Conservation (phyloP, 768 basidiomycete genomes). For the Suillus occidentalis region DNA sequence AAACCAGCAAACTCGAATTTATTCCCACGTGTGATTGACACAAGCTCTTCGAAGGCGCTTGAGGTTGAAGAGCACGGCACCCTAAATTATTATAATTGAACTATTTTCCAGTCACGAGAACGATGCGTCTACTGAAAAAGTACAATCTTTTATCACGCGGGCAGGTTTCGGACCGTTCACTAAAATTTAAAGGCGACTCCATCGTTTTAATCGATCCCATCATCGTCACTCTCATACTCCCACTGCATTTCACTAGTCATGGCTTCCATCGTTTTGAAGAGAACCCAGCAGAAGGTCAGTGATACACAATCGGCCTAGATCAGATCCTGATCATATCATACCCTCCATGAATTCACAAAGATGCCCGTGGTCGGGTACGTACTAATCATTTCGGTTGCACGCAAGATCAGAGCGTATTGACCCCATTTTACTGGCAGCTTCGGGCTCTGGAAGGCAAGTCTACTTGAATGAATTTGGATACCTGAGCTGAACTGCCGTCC, state of each 20-base stretch:
- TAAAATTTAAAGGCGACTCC: constrained; percentile 6
- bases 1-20: not conserved
- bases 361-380: constrained; percentile 70
- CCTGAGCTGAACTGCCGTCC: constrained; percentile 6
- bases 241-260: constrained; percentile 32
- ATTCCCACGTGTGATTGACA: not conserved
- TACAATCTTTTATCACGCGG: constrained; percentile 7
- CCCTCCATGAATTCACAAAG: constrained; percentile 31
- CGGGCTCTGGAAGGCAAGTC: constrained; percentile 69
- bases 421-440: constrained; percentile 41
- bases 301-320: constrained; percentile 5
- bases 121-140: constrained; percentile 1
- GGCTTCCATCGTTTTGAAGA: constrained; percentile 53
- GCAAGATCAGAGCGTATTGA: constrained; percentile 4
- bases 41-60: not conserved
- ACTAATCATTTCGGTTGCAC: constrained; percentile 8
- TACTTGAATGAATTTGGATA: not conserved
- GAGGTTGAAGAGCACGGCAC: not conserved
- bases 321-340: not conserved
- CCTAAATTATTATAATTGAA: constrained; percentile 9
- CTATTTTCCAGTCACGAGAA: constrained; percentile 12
- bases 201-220: not conserved
- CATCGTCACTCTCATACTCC: constrained; percentile 11
- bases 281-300: constrained; percentile 59
- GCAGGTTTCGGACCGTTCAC: constrained; percentile 15